These are phyloP conservation scores for Penicillium lagena DNA, from an alignment of 495 filamentous ascomycete genomes.

Conservation along the genomic window DNA sequence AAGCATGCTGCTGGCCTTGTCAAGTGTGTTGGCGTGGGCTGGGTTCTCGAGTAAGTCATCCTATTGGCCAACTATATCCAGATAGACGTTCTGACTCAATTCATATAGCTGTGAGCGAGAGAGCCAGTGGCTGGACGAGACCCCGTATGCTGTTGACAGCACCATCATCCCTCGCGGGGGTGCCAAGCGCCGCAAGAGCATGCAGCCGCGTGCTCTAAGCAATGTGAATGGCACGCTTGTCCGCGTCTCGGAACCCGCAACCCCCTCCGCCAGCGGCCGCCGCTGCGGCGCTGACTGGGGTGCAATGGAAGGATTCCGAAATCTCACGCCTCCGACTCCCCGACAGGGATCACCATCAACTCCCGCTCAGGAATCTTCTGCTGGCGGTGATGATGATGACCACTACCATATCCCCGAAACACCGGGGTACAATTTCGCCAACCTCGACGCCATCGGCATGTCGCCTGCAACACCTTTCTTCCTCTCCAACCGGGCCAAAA, in stretches of 20 bases:
- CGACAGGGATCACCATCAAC: slow-evolving; percentile 12
- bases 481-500: slow-evolving; percentile 43
- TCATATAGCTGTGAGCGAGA: slow-evolving; percentile 66
- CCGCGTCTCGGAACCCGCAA: slow-evolving; percentile 19
- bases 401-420: slow-evolving; percentile 24
- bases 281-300: slow-evolving; percentile 28
- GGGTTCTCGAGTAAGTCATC: slow-evolving; percentile 73
- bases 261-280: slow-evolving; percentile 20
- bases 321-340: slow-evolving; percentile 22
- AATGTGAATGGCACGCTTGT: slow-evolving; percentile 63
- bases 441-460: slow-evolving; percentile 38
- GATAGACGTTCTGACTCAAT: slow-evolving; percentile 3
- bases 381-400: neutral
- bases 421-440: slow-evolving; percentile 29
- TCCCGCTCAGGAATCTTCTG: slow-evolving; percentile 13
- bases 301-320: slow-evolving; percentile 28
- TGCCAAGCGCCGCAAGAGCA: slow-evolving; percentile 75
- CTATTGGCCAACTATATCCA: neutral
- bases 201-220: slow-evolving; percentile 77
- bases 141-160: slow-evolving; percentile 64
- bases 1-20: slow-evolving; percentile 66
- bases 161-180: slow-evolving; percentile 69
- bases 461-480: slow-evolving; percentile 52
- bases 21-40: slow-evolving; percentile 77
- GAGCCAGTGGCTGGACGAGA: slow-evolving; percentile 67